Evolutionary conservation across 805 yeast species (phyloP).

Genomic region (Wickerhamomyces strasburgensis): DNA sequence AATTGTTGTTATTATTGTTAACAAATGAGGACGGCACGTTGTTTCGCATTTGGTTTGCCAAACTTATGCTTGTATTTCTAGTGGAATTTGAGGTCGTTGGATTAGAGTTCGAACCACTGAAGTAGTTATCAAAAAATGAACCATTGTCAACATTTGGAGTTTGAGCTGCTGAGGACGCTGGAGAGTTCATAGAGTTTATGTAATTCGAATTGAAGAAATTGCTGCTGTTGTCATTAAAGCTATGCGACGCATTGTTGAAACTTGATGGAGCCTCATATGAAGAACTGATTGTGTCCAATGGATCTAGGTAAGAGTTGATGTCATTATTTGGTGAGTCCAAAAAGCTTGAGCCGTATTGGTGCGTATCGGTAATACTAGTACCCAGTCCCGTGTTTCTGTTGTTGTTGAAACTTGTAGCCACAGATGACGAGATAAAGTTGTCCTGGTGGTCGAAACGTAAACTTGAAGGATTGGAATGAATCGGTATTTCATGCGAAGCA

Average conservation of each 20-base stretch:
- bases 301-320: constrained; percentile 23
- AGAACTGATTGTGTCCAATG: constrained; percentile 21
- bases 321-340: constrained; percentile 25
- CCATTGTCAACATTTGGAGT: constrained; percentile 22
- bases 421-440: constrained; percentile 7
- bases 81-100: not conserved
- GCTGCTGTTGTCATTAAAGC: constrained; percentile 16
- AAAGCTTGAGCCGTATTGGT: constrained; percentile 17
- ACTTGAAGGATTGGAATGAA: constrained; percentile 7
- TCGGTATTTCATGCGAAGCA: constrained; percentile 15
- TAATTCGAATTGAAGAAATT: constrained; percentile 18
- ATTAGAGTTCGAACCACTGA: constrained; percentile 8
- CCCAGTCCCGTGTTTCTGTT: constrained; percentile 7
- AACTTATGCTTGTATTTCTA: constrained; percentile 14
- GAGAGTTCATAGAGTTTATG: constrained; percentile 18
- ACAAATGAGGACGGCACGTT: constrained; percentile 16
- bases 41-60: constrained; percentile 23
- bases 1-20: constrained; percentile 7
- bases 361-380: no score
- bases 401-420: constrained; percentile 12
- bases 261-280: constrained; percentile 25
- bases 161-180: constrained; percentile 21
- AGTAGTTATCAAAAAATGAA: constrained; percentile 23
- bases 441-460: constrained; percentile 4
- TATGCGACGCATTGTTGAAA: constrained; percentile 13